These are phyloP conservation scores for Manihot esculenta DNA, from an alignment of 441 rosid genomes.

Conservation along the genomic window DNA sequence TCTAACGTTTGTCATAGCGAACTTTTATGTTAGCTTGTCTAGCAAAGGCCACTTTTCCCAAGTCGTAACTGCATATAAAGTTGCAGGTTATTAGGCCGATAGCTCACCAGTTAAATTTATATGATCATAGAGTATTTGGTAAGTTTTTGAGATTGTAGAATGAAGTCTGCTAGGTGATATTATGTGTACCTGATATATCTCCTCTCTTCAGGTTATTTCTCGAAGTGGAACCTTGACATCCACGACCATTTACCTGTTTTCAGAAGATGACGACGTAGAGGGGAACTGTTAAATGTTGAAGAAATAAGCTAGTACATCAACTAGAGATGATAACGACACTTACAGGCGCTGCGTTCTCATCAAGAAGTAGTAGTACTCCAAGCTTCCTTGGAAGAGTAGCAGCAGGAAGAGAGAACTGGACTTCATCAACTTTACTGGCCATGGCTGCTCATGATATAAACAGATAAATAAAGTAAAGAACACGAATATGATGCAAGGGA, in stretches of 20 bases:
- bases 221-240: slow-evolving; percentile 19
- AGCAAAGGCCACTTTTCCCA: too few species aligned
- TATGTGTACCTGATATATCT: slow-evolving; percentile 21
- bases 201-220: slow-evolving; percentile 17
- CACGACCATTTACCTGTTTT: slow-evolving; percentile 29
- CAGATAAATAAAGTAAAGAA: background rate
- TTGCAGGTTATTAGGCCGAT: too few species aligned
- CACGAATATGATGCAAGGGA: background rate
- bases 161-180: background rate
- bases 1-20: too few species aligned
- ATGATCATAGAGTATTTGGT: too few species aligned
- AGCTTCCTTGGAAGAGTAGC: slow-evolving; percentile 50
- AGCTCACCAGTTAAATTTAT: too few species aligned
- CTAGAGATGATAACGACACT: background rate
- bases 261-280: too few species aligned
- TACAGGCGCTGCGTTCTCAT: slow-evolving; percentile 20
- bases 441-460: slow-evolving; percentile 7
- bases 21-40: too few species aligned
- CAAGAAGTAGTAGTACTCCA: slow-evolving; percentile 25
- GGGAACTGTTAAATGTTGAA: too few species aligned
- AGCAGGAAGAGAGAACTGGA: slow-evolving; percentile 13
- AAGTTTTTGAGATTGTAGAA: too few species aligned
- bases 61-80: too few species aligned
- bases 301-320: too few species aligned
- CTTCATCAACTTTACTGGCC: slow-evolving; percentile 4